Base-by-base conservation (phyloP, 192 early-diverging fungal species). In the Entomortierella chlamydospora region DNA sequence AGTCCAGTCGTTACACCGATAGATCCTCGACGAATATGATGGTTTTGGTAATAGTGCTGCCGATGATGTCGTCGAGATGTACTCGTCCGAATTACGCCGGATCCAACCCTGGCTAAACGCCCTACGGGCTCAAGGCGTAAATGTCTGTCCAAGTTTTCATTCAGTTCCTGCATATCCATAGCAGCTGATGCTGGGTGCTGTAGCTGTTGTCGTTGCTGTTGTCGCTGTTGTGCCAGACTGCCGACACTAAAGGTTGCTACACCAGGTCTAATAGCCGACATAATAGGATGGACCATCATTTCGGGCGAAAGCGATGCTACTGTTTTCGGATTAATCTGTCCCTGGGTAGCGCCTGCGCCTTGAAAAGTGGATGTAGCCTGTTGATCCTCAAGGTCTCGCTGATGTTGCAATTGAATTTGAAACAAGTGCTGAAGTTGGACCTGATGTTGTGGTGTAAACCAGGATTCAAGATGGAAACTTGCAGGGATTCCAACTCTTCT, bases 361-460 rank as follows among this genome's bases (percentile, higher is more conserved):
- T 15, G 25, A n/a, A 50, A 17, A 11, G 5, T 30, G 22, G 28
- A 29, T 10, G 55, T 42, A 25, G 37, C 26, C 25, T 61, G 52
- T 23, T 50, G 51, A 23, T 49, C 18, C 25, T 62, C 58, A 6
- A 50, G 28, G 17, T 68, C 66, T 7, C 30, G 66, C 50, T 69
- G 66, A 22, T 64, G 54, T 37, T 57, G 73, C 1, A 56, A 18
- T 52, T 79, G 74, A 11, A 79, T 69, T 26, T 79, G 74, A 26
- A 57, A 62, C 3, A 79, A 34, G 15, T 70, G 58, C 30, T 69
- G 67, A 30, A 79, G 74, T 47, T 79, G 67, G 13, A 45, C 50
- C 28, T 70, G 74, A 51, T 79, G 74, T 18, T 64, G 68, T 43
- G 74, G 61, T 9, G 74, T 79, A 57, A 70, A 79, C 74, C 74